Conservation (phyloP, 2,329 filamentous ascomycete species). For the Talaromyces sp. region DNA sequence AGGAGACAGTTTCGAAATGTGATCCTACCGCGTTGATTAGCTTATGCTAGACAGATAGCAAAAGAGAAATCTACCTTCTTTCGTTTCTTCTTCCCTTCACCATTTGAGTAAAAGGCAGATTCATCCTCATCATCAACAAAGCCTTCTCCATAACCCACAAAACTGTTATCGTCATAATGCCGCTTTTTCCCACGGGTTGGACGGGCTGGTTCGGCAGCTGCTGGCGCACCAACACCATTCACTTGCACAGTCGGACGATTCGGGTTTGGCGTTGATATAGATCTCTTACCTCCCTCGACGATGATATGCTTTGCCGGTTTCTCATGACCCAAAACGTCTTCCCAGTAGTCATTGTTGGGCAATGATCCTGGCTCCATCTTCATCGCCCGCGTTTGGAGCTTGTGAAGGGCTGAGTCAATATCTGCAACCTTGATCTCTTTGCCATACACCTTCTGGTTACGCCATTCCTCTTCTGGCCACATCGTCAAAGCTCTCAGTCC, state of each 20-base stretch:
- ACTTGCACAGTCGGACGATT: constrained; percentile 21
- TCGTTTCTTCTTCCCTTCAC: constrained; percentile 40
- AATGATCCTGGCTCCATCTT: constrained; percentile 42
- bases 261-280: constrained; percentile 16
- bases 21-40: constrained; percentile 26
- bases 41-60: not conserved
- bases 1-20: constrained; percentile 34
- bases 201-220: constrained; percentile 28
- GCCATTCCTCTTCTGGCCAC: constrained; percentile 47
- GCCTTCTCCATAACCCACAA: constrained; percentile 47
- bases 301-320: constrained; percentile 33
- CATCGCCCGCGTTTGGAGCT: constrained; percentile 39
- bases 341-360: constrained; percentile 43
- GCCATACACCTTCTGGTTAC: constrained; percentile 42
- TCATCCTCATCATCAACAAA: constrained; percentile 45
- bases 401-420: constrained; percentile 35
- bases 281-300: constrained; percentile 27
- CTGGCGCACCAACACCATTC: constrained; percentile 19
- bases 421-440: constrained; percentile 41
- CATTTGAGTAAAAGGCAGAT: constrained; percentile 38
- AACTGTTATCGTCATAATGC: constrained; percentile 47
- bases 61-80: constrained; percentile 35
- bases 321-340: constrained; percentile 44
- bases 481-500: constrained; percentile 37
- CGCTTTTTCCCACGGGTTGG: constrained; percentile 44